Conservation (phyloP, 345 rosid genomes). For the Sisymbrium altissimum region DNA sequence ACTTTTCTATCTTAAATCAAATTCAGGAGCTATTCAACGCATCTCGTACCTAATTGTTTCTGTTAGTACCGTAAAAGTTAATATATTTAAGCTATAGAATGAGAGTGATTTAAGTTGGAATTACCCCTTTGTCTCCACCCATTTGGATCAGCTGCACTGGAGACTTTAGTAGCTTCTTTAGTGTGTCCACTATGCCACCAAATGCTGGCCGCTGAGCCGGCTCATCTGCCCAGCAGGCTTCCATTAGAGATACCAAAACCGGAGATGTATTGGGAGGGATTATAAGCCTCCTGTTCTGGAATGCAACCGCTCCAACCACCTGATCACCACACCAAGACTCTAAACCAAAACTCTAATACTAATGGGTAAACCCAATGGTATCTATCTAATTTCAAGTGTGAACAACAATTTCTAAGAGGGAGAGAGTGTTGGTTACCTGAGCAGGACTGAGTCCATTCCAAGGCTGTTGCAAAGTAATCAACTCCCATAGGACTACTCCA, state of each 20-base stretch:
- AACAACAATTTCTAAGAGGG: background rate
- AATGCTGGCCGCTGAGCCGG: constrained; percentile 78
- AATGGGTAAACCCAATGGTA: background rate
- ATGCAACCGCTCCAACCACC: constrained; percentile 99
- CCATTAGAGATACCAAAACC: constrained; percentile 76
- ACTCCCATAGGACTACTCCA: constrained; percentile 94
- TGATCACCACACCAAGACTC: constrained; percentile 26
- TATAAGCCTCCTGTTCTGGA: constrained; percentile 83
- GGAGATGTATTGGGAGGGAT: constrained; percentile 79
- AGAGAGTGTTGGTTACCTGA: constrained; percentile 55
- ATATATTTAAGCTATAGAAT: background rate
- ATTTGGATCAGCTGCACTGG: constrained; percentile 62
- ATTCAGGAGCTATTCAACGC: constrained; percentile 25
- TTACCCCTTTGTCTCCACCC: constrained; percentile 41
- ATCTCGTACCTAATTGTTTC: constrained; percentile 12
- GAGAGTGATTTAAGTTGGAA: background rate
- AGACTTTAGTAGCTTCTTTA: constrained; percentile 83
- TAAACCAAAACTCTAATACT: background rate
- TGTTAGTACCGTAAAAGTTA: background rate
- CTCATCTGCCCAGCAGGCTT: constrained; percentile 93
- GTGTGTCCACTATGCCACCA: constrained; percentile 52
- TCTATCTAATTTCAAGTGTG: background rate
- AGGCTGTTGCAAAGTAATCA: constrained; percentile 84
- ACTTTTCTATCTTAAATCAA: constrained; percentile 7
- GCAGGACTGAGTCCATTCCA: constrained; percentile 94